Base-by-base conservation (phyloP, 768 basidiomycete species). In the Suillus decipiens region DNA sequence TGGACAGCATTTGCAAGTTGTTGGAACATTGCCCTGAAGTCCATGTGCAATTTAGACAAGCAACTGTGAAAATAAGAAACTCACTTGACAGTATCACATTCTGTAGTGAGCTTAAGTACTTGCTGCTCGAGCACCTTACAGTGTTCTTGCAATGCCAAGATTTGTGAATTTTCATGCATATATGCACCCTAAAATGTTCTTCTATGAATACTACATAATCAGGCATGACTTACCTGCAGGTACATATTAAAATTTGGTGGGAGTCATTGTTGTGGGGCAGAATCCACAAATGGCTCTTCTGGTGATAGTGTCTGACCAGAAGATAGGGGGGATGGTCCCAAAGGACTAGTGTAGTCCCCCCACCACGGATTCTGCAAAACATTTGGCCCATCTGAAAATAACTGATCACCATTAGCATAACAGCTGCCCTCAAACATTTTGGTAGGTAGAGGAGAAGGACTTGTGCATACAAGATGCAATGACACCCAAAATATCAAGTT, bases 151-250 rank as follows among this genome's bases (percentile, higher is more conserved):
- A 63, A 48, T 22, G 31, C 22, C 0, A 47, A 39, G 8, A 36
- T 6, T 31, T 50, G 48, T 10, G 45, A 41, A 9, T n/a, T 31
- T 11, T 61, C 51, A 15, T n/a, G 63, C 59, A 45, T 61, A 61
- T 63, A 63, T 63, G 63, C 14, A 2, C 50, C 36, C 50, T 63
- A 54, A 61, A 39, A 14, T 3, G 39, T 15, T 14, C 14, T 39
- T 3, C 12, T 14, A 39, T 37, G 5, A 36, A 36, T 5, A 5
- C 12, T 39, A 3, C 37, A 39, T 14, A 39, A 39, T 39, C 39
- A 39, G 39, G 12, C 2, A 37, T 12, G 1, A 37, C 39, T 45
- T n/a, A 45, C 43, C 19, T 45, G 43, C 15, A 10, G 15, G 43
- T 45, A 45, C 8, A 28, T 42, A 39, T 37, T 28, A 41, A 28